Conservation (phyloP, 2,329 filamentous ascomycete genomes). For the Leptodontidium sp. region DNA sequence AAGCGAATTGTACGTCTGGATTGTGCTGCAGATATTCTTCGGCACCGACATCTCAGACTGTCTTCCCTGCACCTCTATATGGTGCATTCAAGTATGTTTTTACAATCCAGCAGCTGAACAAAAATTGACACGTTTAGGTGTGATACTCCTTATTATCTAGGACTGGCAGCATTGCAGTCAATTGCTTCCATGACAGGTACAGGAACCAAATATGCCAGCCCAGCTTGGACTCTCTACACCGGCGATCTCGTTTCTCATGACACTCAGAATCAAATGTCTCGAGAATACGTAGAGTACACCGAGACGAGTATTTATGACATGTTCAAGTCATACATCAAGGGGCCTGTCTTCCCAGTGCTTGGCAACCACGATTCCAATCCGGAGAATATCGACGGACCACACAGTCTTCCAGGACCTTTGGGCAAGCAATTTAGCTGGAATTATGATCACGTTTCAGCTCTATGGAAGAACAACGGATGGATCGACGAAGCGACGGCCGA, state of each 20-base stretch:
- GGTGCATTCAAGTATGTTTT: conserved; percentile 55
- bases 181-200: conserved; percentile 64
- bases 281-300: conserved; percentile 60
- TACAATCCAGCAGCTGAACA: not conserved
- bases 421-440: conserved; percentile 66
- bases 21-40: conserved; percentile 59
- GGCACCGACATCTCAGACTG: conserved; percentile 49
- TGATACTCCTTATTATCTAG: conserved; percentile 66
- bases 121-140: conserved; percentile 48
- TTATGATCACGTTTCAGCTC: conserved; percentile 60
- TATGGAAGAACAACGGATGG: conserved; percentile 66
- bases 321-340: conserved; percentile 63
- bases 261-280: conserved; percentile 57
- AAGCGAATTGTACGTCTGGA: conserved; percentile 60
- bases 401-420: conserved; percentile 59
- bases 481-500: conserved; percentile 54
- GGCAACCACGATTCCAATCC: conserved; percentile 66
- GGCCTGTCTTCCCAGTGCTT: conserved; percentile 62
- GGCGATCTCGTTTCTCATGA: conserved; percentile 66
- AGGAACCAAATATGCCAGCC: conserved; percentile 50
- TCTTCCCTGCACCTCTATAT: conserved; percentile 60
- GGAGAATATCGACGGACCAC: conserved; percentile 60
- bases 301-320: conserved; percentile 61
- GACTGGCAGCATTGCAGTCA: conserved; percentile 62
- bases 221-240: conserved; percentile 64